Conservation (phyloP, 495 filamentous ascomycete species). For the Neurospora tetraspora region DNA sequence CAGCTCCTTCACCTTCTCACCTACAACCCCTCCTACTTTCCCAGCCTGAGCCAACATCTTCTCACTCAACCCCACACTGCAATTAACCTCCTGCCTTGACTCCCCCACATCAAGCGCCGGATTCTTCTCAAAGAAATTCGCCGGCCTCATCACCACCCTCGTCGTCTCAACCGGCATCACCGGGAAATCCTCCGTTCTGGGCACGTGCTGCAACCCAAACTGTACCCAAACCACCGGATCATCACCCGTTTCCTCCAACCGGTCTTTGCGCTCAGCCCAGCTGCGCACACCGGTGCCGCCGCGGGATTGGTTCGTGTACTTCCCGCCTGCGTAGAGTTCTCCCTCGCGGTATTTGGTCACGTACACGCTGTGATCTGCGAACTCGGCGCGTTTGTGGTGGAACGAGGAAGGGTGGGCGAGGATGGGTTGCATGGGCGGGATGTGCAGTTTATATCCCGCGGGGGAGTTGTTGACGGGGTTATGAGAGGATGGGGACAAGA, state of each 20-base stretch:
- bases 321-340: conserved; percentile 72
- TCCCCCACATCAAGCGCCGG: conserved; percentile 67
- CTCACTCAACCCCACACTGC: conserved; percentile 21
- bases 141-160: conserved; percentile 53
- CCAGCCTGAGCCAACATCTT: not conserved
- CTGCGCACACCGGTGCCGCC: conserved; percentile 16
- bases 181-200: conserved; percentile 51
- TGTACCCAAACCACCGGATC: conserved; percentile 49
- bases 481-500: conserved; percentile 60
- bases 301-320: conserved; percentile 70
- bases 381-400: conserved; percentile 69
- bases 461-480: conserved; percentile 69
- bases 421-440: conserved; percentile 69
- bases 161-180: conserved; percentile 36
- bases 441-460: conserved; percentile 68
- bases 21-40: not conserved
- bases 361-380: conserved; percentile 73
- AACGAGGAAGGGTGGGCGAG: conserved; percentile 58
- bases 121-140: conserved; percentile 67
- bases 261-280: conserved; percentile 15
- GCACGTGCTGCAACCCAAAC: conserved; percentile 53
- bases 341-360: conserved; percentile 67
- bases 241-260: conserved; percentile 10
- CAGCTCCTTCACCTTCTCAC: not conserved
- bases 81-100: conserved; percentile 37